A percentile compares a stretch with the other conserved stretches of the same genome.
phyloP scores from a whole-genome alignment of 352 stramenopile genomes.

The Globisporangium rhizosaccharum region DNA sequence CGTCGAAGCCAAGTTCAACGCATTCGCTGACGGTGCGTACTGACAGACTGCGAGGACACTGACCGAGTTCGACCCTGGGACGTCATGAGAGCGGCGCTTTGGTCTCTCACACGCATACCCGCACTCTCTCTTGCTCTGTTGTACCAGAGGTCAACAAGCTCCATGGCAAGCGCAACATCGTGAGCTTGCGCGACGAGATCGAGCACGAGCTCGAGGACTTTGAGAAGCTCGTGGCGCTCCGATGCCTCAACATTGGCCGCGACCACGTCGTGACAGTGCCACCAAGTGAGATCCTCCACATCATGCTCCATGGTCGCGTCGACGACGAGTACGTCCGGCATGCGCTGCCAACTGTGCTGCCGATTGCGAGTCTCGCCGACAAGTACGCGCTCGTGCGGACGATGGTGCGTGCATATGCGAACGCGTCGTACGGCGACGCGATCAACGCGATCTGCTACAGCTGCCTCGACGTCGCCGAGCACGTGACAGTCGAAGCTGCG shows the following conservation, averaged over 20 bases:
- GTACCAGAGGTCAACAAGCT: slow-evolving; percentile 43
- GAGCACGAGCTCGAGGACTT: slow-evolving; percentile 64
- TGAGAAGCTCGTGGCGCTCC: slow-evolving; percentile 49
- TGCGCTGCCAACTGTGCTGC: slow-evolving; percentile 50
- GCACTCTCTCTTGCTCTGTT: background rate
- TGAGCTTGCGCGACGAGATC: slow-evolving; percentile 58
- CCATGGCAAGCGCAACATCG: slow-evolving; percentile 44
- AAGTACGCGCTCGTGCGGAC: slow-evolving; percentile 49
- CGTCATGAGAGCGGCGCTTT: background rate
- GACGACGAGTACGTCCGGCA: slow-evolving; percentile 60
- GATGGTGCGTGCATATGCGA: slow-evolving; percentile 47
- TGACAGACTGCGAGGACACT: background rate
- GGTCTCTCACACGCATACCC: background rate
- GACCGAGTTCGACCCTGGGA: too few relatives aligned
- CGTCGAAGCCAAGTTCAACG: slow-evolving; percentile 49
- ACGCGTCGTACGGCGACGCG: slow-evolving; percentile 44
- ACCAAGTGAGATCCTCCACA: slow-evolving; percentile 53
- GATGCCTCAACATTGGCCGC: slow-evolving; percentile 51
- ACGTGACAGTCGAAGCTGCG: slow-evolving; percentile 58
- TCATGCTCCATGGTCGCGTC: slow-evolving; percentile 41
- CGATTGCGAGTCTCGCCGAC: slow-evolving; percentile 48
- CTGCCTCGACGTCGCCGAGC: slow-evolving; percentile 60
- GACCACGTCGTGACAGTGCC: slow-evolving; percentile 34
- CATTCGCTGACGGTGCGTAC: slow-evolving; percentile 35
- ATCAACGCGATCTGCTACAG: slow-evolving; percentile 68